Conservation (phyloP, 768 basidiomycete genomes). For the Candolleomyces aberdarensis region DNA sequence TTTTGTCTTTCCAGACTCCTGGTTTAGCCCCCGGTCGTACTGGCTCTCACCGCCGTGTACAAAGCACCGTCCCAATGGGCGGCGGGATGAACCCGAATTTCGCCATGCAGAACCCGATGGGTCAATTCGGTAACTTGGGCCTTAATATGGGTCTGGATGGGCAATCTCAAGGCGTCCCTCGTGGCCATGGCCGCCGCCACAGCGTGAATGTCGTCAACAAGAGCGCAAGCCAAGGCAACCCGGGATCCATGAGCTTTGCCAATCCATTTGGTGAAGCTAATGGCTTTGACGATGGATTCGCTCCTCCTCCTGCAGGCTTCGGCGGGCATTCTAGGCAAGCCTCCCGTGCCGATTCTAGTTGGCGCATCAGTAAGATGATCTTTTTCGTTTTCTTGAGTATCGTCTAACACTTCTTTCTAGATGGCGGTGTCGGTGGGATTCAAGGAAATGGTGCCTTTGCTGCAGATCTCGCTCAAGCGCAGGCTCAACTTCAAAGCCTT, state of each 20-base stretch:
- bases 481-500: constrained; percentile 92
- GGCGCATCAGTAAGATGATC: constrained; percentile 77
- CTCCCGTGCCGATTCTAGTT: constrained; percentile 77
- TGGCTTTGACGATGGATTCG: constrained; percentile 78
- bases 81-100: constrained; percentile 44
- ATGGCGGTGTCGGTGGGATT: constrained; percentile 71
- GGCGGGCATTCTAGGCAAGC: constrained; percentile 73
- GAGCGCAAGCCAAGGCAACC: constrained; percentile 41
- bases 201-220: constrained; percentile 93
- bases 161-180: constrained; percentile 63
- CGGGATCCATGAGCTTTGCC: constrained; percentile 48
- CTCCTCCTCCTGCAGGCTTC: constrained; percentile 48
- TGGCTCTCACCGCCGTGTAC: constrained; percentile 72
- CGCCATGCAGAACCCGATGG: constrained; percentile 55
- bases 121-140: constrained; percentile 59
- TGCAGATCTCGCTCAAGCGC: constrained; percentile 92
- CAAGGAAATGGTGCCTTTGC: constrained; percentile 63
- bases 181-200: constrained; percentile 85
- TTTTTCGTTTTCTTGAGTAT: not conserved
- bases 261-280: constrained; percentile 53
- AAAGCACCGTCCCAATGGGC: constrained; percentile 73
- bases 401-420: constrained; percentile 31
- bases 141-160: constrained; percentile 61
- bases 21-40: constrained; percentile 64
- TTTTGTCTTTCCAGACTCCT: constrained; percentile 75